phyloP scores from a whole-genome alignment of 495 filamentous ascomycete species.

The Aspergillus coremiiformis region DNA sequence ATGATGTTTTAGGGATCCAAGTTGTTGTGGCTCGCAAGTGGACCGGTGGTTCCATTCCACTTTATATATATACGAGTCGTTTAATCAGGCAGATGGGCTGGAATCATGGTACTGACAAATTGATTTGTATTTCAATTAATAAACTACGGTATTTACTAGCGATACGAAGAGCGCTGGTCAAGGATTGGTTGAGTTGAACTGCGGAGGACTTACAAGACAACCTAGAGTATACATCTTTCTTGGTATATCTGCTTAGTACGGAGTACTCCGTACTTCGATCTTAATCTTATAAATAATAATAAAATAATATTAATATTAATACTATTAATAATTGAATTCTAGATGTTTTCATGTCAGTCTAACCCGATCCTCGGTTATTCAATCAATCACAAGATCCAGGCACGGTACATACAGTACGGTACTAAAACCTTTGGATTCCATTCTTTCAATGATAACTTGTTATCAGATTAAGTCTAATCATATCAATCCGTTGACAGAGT shows the following conservation, averaged over 20 bases:
- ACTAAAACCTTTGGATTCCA: too few species aligned
- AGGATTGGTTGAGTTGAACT: neutral
- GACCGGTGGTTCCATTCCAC: neutral
- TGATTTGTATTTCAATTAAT: too few species aligned
- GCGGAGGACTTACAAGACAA: too few species aligned
- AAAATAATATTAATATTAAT: too few species aligned
- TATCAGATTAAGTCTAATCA: neutral
- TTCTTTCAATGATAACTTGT: too few species aligned
- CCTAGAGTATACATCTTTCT: neutral
- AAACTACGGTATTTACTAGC: too few species aligned
- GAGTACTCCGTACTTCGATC: too few species aligned
- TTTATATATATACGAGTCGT: neutral
- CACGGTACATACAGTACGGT: neutral
- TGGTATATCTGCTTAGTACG: too few species aligned
- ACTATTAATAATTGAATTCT: too few species aligned
- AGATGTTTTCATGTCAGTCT: neutral
- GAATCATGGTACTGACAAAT: neutral
- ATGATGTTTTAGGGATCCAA: neutral
- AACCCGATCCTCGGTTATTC: conserved; percentile 12
- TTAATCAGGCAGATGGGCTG: neutral
- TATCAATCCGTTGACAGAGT: neutral
- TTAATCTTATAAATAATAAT: too few species aligned
- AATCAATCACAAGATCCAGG: neutral
- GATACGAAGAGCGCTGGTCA: neutral
- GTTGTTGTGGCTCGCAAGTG: neutral